phyloP scores from a whole-genome alignment of 306 rosid genomes.

The Ochetophila trinervis region DNA sequence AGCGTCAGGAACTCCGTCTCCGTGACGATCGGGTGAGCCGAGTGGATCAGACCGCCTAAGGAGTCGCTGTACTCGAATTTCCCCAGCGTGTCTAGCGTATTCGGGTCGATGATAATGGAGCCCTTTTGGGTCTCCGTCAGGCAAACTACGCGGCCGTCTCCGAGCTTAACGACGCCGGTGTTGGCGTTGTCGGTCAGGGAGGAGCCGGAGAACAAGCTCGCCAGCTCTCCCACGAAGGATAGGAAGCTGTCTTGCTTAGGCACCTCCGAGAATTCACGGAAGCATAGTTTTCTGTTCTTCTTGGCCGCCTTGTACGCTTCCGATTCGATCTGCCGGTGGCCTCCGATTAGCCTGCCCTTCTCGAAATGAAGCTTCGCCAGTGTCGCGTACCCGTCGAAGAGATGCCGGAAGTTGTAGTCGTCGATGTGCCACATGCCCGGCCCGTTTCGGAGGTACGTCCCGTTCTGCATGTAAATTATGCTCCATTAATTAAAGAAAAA shows the following conservation, averaged over 20 bases:
- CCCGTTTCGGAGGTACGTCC: constrained; percentile 90
- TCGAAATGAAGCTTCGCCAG: constrained; percentile 59
- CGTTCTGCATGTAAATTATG: constrained; percentile 66
- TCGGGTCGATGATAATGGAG: constrained; percentile 68
- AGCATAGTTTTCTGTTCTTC: constrained; percentile 64
- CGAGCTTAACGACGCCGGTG: constrained; percentile 79
- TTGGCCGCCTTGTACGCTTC: constrained; percentile 76
- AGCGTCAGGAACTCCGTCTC: constrained; percentile 67
- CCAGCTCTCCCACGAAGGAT: constrained; percentile 67
- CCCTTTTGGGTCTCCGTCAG: constrained; percentile 94
- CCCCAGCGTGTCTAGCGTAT: constrained; percentile 62
- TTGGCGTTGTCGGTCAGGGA: constrained; percentile 86
- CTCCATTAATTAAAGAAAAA: background rate
- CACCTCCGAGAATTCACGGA: constrained; percentile 86
- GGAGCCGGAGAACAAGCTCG: constrained; percentile 69
- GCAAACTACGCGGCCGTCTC: constrained; percentile 85
- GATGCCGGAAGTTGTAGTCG: constrained; percentile 82
- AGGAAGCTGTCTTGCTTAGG: constrained; percentile 68
- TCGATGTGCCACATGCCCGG: constrained; percentile 91
- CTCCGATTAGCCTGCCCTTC: constrained; percentile 50
- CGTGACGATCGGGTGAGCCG: constrained; percentile 91
- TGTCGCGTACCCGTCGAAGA: constrained; percentile 92
- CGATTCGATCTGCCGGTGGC: constrained; percentile 83
- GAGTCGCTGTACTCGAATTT: constrained; percentile 74
- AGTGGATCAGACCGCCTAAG: constrained; percentile 79